Evolutionary conservation across 768 basidiomycete genomes (phyloP).

Genomic region (Russula brevipes): DNA sequence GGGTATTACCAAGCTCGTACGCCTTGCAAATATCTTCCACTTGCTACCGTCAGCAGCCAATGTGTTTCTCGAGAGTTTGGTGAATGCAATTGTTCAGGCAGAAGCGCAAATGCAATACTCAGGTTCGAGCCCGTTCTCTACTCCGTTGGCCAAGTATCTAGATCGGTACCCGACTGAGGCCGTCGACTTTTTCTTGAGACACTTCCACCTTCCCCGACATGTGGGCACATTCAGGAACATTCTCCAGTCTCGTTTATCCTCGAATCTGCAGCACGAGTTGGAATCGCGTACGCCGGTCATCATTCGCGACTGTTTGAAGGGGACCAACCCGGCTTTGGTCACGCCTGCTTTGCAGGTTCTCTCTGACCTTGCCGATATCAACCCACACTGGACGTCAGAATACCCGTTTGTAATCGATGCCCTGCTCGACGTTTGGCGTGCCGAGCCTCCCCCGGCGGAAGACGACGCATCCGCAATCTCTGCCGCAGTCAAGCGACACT

Average conservation of each 20-base stretch:
- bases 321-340: conserved; percentile 46
- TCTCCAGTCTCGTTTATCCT: conserved; percentile 72
- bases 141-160: conserved; percentile 85
- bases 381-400: conserved; percentile 67
- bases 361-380: conserved; percentile 63
- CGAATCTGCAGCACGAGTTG: conserved; percentile 64
- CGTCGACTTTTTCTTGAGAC: conserved; percentile 74
- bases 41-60: conserved; percentile 90
- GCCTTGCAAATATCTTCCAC: conserved; percentile 96
- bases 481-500: conserved; percentile 54
- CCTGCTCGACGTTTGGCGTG: conserved; percentile 68
- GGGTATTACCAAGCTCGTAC: conserved; percentile 86
- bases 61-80: conserved; percentile 83
- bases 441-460: conserved; percentile 36
- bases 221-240: conserved; percentile 82
- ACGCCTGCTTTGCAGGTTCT: conserved; percentile 72
- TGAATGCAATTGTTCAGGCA: conserved; percentile 83
- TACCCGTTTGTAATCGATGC: conserved; percentile 64
- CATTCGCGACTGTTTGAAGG: conserved; percentile 46
- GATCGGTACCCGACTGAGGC: conserved; percentile 87
- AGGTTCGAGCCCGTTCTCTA: conserved; percentile 84
- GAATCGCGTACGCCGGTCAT: conserved; percentile 53
- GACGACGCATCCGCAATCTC: conserved; percentile 40
- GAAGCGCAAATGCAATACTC: conserved; percentile 91
- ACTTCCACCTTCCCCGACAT: conserved; percentile 72